These are phyloP conservation scores for Podaxis mareebaensis DNA, from an alignment of 768 basidiomycete genomes.

Conservation along the genomic window DNA sequence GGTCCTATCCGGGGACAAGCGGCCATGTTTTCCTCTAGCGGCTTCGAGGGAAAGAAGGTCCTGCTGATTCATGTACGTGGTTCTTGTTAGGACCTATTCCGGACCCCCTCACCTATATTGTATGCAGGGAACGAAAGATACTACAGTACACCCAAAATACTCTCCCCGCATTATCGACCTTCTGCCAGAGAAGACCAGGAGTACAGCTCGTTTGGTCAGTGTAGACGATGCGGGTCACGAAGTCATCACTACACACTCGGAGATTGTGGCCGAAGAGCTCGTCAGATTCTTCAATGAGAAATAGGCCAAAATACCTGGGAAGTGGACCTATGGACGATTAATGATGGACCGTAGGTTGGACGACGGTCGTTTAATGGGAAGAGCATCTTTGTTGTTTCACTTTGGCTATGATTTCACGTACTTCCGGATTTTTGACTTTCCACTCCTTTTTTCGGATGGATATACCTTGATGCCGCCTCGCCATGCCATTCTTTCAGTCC, in stretches of 20 bases:
- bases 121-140: slow-evolving; percentile 57
- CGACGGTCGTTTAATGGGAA: background rate
- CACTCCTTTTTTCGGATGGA: background rate
- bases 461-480: background rate
- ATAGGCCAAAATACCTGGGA: background rate
- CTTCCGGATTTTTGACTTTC: background rate
- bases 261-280: slow-evolving; percentile 30
- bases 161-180: slow-evolving; percentile 45
- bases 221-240: slow-evolving; percentile 58
- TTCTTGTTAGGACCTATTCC: background rate
- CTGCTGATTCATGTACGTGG: slow-evolving; percentile 64
- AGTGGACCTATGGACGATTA: background rate
- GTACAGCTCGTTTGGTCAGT: slow-evolving; percentile 41
- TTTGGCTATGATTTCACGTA: background rate
- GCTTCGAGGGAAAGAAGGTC: slow-evolving; percentile 48
- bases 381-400: background rate
- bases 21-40: slow-evolving; percentile 51
- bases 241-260: slow-evolving; percentile 43
- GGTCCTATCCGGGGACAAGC: slow-evolving; percentile 69
- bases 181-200: slow-evolving; percentile 37
- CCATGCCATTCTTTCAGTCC: background rate
- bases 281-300: slow-evolving; percentile 10
- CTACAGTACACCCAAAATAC: slow-evolving; percentile 56
- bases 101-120: background rate
- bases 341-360: background rate